These are phyloP conservation scores for Elaeis oleifera DNA, from an alignment of 202 grass and related monocot genomes.

Conservation along the genomic window DNA sequence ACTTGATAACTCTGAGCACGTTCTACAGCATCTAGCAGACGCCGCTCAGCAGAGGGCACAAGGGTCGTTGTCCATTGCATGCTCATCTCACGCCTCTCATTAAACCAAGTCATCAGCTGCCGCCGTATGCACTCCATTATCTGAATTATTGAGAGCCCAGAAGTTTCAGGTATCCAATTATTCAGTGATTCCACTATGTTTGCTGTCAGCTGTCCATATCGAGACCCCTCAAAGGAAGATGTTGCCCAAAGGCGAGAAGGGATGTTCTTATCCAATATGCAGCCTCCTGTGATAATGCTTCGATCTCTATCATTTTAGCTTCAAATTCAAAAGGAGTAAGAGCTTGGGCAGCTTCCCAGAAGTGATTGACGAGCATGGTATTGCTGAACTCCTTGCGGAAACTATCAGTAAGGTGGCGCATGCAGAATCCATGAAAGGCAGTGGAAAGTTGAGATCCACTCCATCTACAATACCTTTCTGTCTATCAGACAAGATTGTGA, in stretches of 20 bases:
- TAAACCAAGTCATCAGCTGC: slow-evolving; percentile 97
- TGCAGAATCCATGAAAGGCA: slow-evolving; percentile 90
- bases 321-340: slow-evolving; percentile 83
- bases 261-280: slow-evolving; percentile 62
- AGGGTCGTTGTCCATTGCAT: slow-evolving; percentile 89
- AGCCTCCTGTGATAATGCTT: slow-evolving; percentile 74
- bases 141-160: slow-evolving; percentile 83
- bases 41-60: slow-evolving; percentile 56
- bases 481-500: slow-evolving; percentile 87
- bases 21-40: slow-evolving; percentile 78
- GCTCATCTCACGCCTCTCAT: slow-evolving; percentile 78
- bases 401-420: slow-evolving; percentile 74
- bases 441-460: slow-evolving; percentile 96
- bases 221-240: slow-evolving; percentile 84
- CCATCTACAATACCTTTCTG: slow-evolving; percentile 83
- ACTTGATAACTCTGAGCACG: slow-evolving; percentile 73
- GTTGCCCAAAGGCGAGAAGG: slow-evolving; percentile 79
- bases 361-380: slow-evolving; percentile 55
- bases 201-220: slow-evolving; percentile 82
- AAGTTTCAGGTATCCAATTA: slow-evolving; percentile 83
- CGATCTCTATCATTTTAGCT: slow-evolving; percentile 80
- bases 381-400: slow-evolving; percentile 93
- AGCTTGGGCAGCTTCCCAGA: slow-evolving; percentile 93
- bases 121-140: slow-evolving; percentile 90
- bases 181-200: slow-evolving; percentile 67